Evolutionary conservation across 208 protist species (phyloP), one percentile per base, ranked within the genome.

Genomic region (Wallacemonas sp.): DNA sequence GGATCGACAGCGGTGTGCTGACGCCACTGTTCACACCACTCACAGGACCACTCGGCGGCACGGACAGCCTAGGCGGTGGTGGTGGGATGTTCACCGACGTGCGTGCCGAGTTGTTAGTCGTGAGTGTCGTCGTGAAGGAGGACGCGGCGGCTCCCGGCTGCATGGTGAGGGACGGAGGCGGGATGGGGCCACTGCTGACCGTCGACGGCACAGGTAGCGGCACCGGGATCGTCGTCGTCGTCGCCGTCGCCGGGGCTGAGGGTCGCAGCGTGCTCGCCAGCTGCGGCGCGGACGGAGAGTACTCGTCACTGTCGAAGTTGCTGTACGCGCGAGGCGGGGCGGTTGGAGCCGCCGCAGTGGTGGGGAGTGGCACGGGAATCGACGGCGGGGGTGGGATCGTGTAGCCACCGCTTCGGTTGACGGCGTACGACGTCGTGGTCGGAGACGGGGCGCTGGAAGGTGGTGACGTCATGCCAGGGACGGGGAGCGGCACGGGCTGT

Each of bases 1-100:
- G 81, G 30, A 87, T 80, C 66, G 57, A 72, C 23, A 82, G 60
- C 32, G 69, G 69, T 8, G 41, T 56, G 39, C 69, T 70, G 63
- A 49, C 71, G 48, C 62, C 68, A 19, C 64, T 63, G 52, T 39
- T 41, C 60, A 24, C 4, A 33, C 11, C 23, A 2, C 47, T 48
- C 21, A 19, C 27, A 2, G 43, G 19, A 43, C 48, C 23, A 24
- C 46, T 78, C 65, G 60, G 70, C 46, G 14, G 72, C 14, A 34
- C 38, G 12, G 26, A 23, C 30, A 58, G 52, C n/a, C 52, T 24
- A 9, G 32, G 56, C 0, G 56, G 39, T 8, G 39, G 56, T 16
- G 56, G 38, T 19, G 56, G 56, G n/a, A 62, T 48, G 56, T 30
- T 44, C n/a, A 11, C 3, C 19, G 56, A 29, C 21, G 38, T 34